Conservation (phyloP, 768 basidiomycete species). For the Tylopilus balloui region DNA sequence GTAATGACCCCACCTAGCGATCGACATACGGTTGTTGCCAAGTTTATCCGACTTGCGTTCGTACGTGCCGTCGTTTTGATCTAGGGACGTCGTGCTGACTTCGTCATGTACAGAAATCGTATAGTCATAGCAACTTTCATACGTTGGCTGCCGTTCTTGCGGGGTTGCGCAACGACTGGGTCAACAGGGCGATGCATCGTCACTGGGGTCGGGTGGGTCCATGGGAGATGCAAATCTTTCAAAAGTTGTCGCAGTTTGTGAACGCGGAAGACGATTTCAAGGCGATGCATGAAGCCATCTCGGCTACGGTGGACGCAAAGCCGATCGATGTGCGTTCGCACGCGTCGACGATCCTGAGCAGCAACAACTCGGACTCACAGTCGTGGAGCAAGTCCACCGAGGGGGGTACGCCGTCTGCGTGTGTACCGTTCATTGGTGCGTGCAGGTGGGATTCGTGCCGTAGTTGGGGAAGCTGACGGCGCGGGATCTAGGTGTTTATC, state of each 20-base stretch:
- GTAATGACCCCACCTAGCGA: conserved; percentile 66
- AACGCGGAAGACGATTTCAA: conserved; percentile 66
- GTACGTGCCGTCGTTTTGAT: conserved; percentile 39
- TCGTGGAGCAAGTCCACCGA: conserved; percentile 38
- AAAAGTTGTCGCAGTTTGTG: conserved; percentile 65
- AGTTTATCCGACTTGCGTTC: conserved; percentile 84
- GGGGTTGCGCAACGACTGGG: conserved; percentile 68
- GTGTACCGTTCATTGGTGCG: conserved; percentile 82
- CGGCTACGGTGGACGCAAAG: conserved; percentile 62
- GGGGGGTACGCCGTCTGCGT: conserved; percentile 47
- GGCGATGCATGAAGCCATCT: conserved; percentile 62
- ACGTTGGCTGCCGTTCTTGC: conserved; percentile 76
- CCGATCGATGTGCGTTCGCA: conserved; percentile 51
- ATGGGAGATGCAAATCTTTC: conserved; percentile 70
- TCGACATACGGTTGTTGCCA: conserved; percentile 60
- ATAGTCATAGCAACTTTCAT: conserved; percentile 70
- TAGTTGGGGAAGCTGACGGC: neutral
- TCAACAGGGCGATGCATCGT: conserved; percentile 61
- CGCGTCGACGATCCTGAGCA: conserved; percentile 49
- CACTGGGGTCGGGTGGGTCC: conserved; percentile 62
- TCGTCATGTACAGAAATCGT: conserved; percentile 60
- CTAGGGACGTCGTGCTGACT: neutral
- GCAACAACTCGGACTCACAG: conserved; percentile 39
- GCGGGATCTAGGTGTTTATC: conserved; percentile 57
- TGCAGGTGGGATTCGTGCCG: conserved; percentile 1